phyloP scores from a whole-genome alignment of 345 rosid genomes.

The Hirschfeldia incana region DNA sequence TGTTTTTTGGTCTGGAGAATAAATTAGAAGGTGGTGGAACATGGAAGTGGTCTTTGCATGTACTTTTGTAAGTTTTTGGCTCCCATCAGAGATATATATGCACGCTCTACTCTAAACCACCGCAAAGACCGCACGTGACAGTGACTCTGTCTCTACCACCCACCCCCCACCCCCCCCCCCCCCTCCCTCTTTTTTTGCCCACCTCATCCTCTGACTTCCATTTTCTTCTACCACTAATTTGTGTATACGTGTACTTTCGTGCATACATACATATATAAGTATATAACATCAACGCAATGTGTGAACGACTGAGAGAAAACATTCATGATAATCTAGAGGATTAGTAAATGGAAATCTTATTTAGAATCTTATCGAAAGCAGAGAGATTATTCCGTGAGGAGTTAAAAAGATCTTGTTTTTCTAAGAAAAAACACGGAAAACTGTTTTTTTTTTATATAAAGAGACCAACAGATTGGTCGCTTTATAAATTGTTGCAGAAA shows the following conservation, averaged over 20 bases:
- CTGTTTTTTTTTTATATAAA: background rate
- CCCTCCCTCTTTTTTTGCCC: background rate
- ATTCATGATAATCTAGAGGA: background rate
- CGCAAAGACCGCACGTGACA: constrained; percentile 31
- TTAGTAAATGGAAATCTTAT: background rate
- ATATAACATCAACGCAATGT: constrained; percentile 14
- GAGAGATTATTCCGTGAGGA: background rate
- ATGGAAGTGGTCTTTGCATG: constrained; percentile 29
- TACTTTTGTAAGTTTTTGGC: constrained; percentile 24
- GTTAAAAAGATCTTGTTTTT: background rate
- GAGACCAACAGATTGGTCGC: background rate
- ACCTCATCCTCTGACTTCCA: constrained; percentile 24
- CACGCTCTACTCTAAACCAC: constrained; percentile 28
- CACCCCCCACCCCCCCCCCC: background rate
- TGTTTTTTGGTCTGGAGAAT: background rate
- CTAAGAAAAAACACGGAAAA: background rate
- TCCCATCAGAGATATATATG: constrained; percentile 12
- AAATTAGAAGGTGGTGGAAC: constrained; percentile 8
- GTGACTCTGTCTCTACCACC: background rate
- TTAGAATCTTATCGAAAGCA: background rate
- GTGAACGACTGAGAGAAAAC: background rate
- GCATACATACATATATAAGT: no score
- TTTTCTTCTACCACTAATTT: background rate
- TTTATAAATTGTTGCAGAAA: constrained; percentile 5
- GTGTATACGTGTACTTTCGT: background rate